These are phyloP conservation scores for Sporisorium exsertum DNA, from an alignment of 1,284 basidiomycete genomes.

Conservation along the genomic window DNA sequence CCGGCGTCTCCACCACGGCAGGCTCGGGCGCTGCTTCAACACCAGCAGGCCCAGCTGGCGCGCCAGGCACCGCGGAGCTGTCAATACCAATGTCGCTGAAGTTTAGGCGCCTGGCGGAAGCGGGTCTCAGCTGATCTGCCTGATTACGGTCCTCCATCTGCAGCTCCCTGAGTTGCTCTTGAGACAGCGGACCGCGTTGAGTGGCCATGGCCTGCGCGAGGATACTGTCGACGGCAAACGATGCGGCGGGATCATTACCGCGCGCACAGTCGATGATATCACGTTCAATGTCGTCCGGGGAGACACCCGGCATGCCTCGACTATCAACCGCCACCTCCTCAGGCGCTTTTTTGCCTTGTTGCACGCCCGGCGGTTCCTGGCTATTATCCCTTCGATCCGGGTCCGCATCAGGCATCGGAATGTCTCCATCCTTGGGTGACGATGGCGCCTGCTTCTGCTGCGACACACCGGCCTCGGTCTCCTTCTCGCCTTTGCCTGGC, in stretches of 20 bases:
- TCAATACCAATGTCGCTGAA: neutral
- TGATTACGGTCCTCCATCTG: constrained; percentile 1
- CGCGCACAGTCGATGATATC: constrained; percentile 1
- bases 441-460: constrained; percentile 4
- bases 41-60: neutral
- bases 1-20: neutral
- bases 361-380: neutral
- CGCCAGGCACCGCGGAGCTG: neutral
- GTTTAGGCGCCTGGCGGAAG: neutral
- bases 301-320: neutral
- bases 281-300: constrained; percentile 7
- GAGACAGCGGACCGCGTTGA: constrained; percentile 1
- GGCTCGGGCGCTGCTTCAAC: neutral
- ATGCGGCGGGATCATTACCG: constrained; percentile 6
- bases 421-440: neutral
- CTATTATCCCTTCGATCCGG: neutral
- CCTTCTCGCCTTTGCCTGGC: neutral
- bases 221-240: constrained; percentile 1
- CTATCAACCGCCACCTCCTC: neutral
- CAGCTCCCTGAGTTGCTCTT: neutral
- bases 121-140: neutral
- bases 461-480: neutral
- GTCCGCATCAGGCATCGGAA: constrained; percentile 7
- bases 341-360: neutral
- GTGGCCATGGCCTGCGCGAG: constrained; percentile 3